Evolutionary conservation across 495 filamentous ascomycete species (phyloP).

Genomic region (Amorphotheca resinae): DNA sequence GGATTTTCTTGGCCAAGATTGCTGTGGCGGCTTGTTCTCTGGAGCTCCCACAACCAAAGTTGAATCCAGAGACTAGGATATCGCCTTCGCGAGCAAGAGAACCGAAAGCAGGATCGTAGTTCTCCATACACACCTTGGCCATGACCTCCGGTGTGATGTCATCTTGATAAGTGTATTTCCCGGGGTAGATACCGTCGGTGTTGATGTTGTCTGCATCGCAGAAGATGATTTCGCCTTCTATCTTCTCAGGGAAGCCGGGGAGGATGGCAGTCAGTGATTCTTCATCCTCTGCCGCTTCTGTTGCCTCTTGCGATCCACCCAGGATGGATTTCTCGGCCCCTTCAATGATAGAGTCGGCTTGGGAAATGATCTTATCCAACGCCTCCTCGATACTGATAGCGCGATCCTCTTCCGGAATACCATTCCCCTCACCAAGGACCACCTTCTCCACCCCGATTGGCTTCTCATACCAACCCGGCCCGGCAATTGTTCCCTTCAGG

Average conservation of each 20-base stretch:
- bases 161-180: constrained; percentile 85
- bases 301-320: constrained; percentile 17
- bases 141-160: constrained; percentile 62
- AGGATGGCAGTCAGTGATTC: constrained; percentile 46
- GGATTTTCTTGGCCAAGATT: constrained; percentile 74
- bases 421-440: constrained; percentile 57
- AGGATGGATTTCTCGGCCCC: constrained; percentile 31
- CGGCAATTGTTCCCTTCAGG: constrained; percentile 60
- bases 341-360: constrained; percentile 52
- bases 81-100: constrained; percentile 49
- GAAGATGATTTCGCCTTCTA: constrained; percentile 57
- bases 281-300: constrained; percentile 18
- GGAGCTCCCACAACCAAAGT: constrained; percentile 77
- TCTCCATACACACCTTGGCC: constrained; percentile 83
- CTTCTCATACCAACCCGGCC: constrained; percentile 69
- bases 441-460: constrained; percentile 56
- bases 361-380: constrained; percentile 52
- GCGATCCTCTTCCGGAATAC: constrained; percentile 45
- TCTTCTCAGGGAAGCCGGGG: constrained; percentile 54
- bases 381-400: constrained; percentile 52
- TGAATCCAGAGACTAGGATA: constrained; percentile 77
- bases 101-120: constrained; percentile 69
- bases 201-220: constrained; percentile 64
- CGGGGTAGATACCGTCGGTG: constrained; percentile 80
- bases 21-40: constrained; percentile 86